Percentiles rank a stretch among this genome's conserved stretches.
These are phyloP conservation scores for Erodium maritimum DNA, from an alignment of 345 rosid species.

Conservation along the genomic window DNA sequence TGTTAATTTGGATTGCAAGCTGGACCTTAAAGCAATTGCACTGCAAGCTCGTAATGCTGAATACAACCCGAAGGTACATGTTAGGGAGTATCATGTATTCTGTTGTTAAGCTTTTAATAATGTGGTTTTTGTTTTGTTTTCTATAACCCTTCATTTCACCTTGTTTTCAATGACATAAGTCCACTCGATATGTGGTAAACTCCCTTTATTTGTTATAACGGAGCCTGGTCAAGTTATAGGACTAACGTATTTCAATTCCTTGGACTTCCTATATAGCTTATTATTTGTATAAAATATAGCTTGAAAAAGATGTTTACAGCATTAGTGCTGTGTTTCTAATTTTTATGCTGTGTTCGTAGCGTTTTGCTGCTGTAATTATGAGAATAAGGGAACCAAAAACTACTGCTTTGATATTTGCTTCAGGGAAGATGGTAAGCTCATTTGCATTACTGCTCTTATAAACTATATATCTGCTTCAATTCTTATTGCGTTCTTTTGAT, in stretches of 20 bases:
- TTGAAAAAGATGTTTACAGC: too few species aligned
- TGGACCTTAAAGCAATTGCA: conserved; percentile 71
- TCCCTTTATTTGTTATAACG: too few species aligned
- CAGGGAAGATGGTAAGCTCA: conserved; percentile 77
- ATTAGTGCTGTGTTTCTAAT: too few species aligned
- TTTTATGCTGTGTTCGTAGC: conserved; percentile 24
- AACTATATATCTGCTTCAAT: background rate
- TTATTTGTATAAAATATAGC: too few species aligned
- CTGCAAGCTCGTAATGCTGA: conserved; percentile 75
- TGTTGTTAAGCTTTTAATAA: background rate
- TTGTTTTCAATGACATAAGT: too few species aligned
- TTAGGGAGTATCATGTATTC: background rate
- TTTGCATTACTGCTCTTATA: background rate
- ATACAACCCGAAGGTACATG: conserved; percentile 60
- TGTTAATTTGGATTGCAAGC: conserved; percentile 65
- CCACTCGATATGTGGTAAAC: too few species aligned
- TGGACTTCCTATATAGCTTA: too few species aligned
- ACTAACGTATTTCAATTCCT: too few species aligned
- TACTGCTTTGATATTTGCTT: conserved; percentile 85
- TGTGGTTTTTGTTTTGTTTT: too few species aligned
- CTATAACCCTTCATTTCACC: too few species aligned
- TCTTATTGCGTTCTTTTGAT: too few species aligned
- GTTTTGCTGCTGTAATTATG: conserved; percentile 94
- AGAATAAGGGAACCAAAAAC: conserved; percentile 92
- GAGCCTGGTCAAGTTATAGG: too few species aligned